Percentiles rank a stretch among this genome's conserved stretches.
phyloP scores from a whole-genome alignment of 495 filamentous ascomycete species.

The Aspergillus campestris region DNA sequence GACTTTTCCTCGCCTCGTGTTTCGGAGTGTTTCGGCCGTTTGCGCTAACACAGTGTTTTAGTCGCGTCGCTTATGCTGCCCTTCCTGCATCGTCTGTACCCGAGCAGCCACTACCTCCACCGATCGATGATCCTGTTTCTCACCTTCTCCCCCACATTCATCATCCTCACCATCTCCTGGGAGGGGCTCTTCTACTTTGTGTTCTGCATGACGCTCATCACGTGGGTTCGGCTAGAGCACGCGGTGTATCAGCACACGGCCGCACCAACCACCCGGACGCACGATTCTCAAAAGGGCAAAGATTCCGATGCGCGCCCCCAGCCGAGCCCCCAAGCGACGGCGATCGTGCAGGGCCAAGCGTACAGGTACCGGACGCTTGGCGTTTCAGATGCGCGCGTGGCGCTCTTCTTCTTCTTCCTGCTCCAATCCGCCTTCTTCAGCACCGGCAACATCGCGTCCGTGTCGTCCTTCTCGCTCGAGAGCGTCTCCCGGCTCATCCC shows the following conservation, averaged over 20 bases:
- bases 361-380: constrained; percentile 60
- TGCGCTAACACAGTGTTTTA: constrained; percentile 18
- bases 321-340: constrained; percentile 19
- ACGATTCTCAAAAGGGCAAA: constrained; percentile 4
- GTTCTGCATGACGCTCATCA: constrained; percentile 74
- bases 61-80: constrained; percentile 73
- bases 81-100: constrained; percentile 68
- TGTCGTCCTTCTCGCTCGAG: constrained; percentile 92
- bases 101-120: constrained; percentile 85
- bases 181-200: constrained; percentile 94
- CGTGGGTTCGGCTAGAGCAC: constrained; percentile 88
- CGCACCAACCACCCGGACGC: constrained; percentile 17
- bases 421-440: constrained; percentile 95
- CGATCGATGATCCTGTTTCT: constrained; percentile 85
- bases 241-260: constrained; percentile 54
- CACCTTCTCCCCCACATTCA: constrained; percentile 86
- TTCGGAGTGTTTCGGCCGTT: neutral
- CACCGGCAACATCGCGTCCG: constrained; percentile 91
- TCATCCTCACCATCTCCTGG: constrained; percentile 95
- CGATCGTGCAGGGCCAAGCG: constrained; percentile 27
- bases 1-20: neutral
- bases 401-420: constrained; percentile 90
- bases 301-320: constrained; percentile 14
- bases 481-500: constrained; percentile 87
- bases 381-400: constrained; percentile 74